Evolutionary conservation across 192 early-diverging fungal genomes (phyloP).

Genomic region (Coemansia sp.): DNA sequence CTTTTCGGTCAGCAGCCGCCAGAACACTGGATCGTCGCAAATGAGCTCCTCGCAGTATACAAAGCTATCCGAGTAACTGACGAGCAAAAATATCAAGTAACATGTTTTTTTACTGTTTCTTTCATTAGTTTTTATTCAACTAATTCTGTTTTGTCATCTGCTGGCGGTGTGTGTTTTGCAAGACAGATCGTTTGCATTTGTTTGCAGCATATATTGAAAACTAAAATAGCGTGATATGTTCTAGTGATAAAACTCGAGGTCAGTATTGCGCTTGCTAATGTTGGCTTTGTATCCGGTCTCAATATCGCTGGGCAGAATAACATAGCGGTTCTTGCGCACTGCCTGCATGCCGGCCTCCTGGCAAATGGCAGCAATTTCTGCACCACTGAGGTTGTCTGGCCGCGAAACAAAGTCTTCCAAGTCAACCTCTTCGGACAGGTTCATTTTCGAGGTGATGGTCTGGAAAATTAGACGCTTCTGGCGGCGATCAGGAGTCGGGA

Average conservation of each 20-base stretch:
- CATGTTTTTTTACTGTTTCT: neutral
- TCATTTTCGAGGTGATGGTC: slow-evolving; percentile 96
- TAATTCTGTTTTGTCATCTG: neutral
- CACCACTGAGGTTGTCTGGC: slow-evolving; percentile 94
- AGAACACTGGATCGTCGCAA: slow-evolving; percentile 25
- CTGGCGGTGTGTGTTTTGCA: neutral
- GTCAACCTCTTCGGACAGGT: slow-evolving; percentile 96
- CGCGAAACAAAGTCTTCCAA: slow-evolving; percentile 96
- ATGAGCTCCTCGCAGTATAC: slow-evolving; percentile 14
- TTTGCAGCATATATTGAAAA: slow-evolving; percentile 1
- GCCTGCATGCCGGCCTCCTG: slow-evolving; percentile 99
- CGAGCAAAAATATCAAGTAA: neutral
- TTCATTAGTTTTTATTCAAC: neutral
- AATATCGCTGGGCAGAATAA: slow-evolving; percentile 89
- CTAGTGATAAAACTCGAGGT: slow-evolving; percentile 96
- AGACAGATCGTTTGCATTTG: neutral
- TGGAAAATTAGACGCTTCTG: slow-evolving; percentile 97
- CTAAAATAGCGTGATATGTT: neutral
- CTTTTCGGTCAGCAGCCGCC: slow-evolving; percentile 21
- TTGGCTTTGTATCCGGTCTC: slow-evolving; percentile 96
- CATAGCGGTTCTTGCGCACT: slow-evolving; percentile 96
- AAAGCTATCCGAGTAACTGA: slow-evolving; percentile 12
- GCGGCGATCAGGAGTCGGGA: slow-evolving; percentile 94
- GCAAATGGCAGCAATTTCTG: slow-evolving; percentile 97
- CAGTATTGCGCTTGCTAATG: slow-evolving; percentile 92